A percentile compares a stretch with the other conserved stretches of the same genome.
Evolutionary conservation across 1,139 yeast genomes (phyloP).

Genomic region (Schwanniomyces etchellsii): DNA sequence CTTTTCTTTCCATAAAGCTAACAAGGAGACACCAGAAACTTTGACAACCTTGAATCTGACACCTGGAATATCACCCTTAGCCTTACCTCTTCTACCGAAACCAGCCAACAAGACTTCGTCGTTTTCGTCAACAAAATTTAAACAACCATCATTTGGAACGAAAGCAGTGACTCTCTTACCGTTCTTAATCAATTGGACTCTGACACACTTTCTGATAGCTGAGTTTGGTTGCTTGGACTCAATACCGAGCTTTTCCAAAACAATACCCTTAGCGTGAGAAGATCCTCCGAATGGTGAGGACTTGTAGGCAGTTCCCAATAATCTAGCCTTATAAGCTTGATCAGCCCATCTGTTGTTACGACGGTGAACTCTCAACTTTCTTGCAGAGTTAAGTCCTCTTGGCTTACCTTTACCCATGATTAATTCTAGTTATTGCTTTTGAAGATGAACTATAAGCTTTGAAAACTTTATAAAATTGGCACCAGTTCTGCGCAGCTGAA

Average conservation of each 20-base stretch:
- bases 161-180: conserved; percentile 99
- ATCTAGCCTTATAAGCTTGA: conserved; percentile 95
- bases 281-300: conserved; percentile 99
- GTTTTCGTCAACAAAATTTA: conserved; percentile 98
- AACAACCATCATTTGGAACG: conserved; percentile 99
- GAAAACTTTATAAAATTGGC: background rate
- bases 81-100: conserved; percentile 99
- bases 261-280: conserved; percentile 99
- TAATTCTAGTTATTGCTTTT: conserved; percentile 2
- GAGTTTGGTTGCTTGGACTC: conserved; percentile 99
- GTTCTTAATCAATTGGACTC: conserved; percentile 99
- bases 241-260: conserved; percentile 98
- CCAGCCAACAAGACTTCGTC: conserved; percentile 99
- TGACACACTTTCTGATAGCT: conserved; percentile 99
- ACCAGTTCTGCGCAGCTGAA: background rate
- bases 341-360: conserved; percentile 99
- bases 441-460: background rate
- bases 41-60: conserved; percentile 99
- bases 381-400: conserved; percentile 99
- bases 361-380: conserved; percentile 99
- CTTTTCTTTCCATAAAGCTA: conserved; percentile 99
- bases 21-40: conserved; percentile 99
- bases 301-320: conserved; percentile 99
- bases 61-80: conserved; percentile 99
- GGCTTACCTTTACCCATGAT: conserved; percentile 91